Base-by-base conservation (phyloP, 139 green algal genomes). In the Closterium sp. region DNA sequence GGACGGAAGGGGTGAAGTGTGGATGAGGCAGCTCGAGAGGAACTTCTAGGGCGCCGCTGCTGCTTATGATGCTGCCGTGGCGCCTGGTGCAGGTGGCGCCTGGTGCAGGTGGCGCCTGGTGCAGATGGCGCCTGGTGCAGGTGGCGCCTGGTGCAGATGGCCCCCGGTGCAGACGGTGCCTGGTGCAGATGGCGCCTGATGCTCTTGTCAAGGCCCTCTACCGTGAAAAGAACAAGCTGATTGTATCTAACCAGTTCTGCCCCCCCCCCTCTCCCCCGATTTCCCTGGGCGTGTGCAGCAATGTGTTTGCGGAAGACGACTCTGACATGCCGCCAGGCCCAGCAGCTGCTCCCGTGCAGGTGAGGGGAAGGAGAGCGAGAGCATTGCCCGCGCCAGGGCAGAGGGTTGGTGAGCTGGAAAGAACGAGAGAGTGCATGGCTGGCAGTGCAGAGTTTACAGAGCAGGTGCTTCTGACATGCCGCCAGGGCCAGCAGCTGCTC, bases 1-100 rank as follows among this genome's bases (percentile, higher is more conserved):
- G n/a, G n/a, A n/a, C n/a, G n/a, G n/a, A n/a, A n/a, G n/a, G n/a
- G n/a, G n/a, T n/a, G n/a, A n/a, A n/a, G n/a, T n/a, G 85, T 94
- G 91, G 91, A 88, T 94, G 91, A 93, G 85, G 23, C 91, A 94
- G 38, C 85, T 94, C 31, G 91, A 94, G 43, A 94, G 95, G 91
- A 95, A 94, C 90, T 94, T 94, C n/a, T 94, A 94, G 10, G 90
- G 90, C 28, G 91, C 91, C 12, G 36, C 34, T 31, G 28, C 25
- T n/a, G 91, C 91, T 5, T 94, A 94, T 36, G 91, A 94, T 55
- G 81, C 95, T 8, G 91, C 91, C 12, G n/a, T 95, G 9, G 25
- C 25, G 19, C 90, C 90, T 6, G 43, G 33, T 6, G 86, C 90
- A 19, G 33, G 33, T 34, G 23, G 25, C 25, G 19, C 90, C 90